These are phyloP conservation scores for Fimicolochytrium jonesii DNA, from an alignment of 192 early-diverging fungal species.

Conservation along the genomic window DNA sequence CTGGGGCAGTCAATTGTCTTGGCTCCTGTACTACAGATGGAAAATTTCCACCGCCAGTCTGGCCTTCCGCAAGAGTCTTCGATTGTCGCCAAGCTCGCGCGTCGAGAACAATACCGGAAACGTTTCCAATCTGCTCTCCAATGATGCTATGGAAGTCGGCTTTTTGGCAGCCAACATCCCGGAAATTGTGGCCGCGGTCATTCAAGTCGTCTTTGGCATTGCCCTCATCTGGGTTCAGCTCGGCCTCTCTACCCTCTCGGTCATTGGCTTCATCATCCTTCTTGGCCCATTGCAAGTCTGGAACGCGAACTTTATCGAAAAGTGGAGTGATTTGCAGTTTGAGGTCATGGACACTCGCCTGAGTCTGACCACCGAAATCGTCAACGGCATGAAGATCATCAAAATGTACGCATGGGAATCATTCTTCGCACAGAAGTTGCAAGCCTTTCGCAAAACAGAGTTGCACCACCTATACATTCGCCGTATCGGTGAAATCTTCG, in stretches of 20 bases:
- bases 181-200: not conserved
- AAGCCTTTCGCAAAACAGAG: constrained; percentile 15
- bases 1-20: constrained; percentile 13
- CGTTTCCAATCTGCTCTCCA: constrained; percentile 16
- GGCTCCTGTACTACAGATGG: constrained; percentile 4
- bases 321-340: not conserved
- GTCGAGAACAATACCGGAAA: constrained; percentile 7
- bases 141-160: constrained; percentile 10
- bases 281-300: constrained; percentile 6
- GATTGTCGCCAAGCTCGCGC: not conserved
- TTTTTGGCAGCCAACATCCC: constrained; percentile 14
- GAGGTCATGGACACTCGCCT: not conserved
- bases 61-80: constrained; percentile 14
- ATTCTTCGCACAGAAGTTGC: constrained; percentile 41
- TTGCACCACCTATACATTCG: not conserved
- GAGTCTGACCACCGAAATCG: constrained; percentile 51
- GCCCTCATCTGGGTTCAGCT: constrained; percentile 12
- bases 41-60: constrained; percentile 6
- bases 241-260: not conserved
- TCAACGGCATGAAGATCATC: constrained; percentile 79
- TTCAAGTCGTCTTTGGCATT: constrained; percentile 8
- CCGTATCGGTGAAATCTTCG: constrained; percentile 9
- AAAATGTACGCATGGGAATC: constrained; percentile 85
- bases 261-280: not conserved
- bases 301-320: constrained; percentile 11